Conservation (phyloP, 1,139 yeast genomes). For the Pichia cactophila region DNA sequence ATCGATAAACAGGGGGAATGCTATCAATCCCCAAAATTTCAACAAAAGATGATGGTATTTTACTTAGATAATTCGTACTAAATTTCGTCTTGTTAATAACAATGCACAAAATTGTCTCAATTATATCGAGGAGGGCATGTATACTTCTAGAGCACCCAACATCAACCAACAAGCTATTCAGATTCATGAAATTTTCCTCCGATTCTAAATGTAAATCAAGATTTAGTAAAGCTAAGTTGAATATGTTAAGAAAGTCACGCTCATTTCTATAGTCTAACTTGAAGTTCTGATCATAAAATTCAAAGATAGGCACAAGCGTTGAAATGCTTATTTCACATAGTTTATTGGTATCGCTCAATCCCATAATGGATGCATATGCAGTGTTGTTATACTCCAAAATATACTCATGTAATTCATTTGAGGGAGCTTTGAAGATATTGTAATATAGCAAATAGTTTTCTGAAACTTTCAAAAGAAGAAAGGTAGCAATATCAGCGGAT, state of each 20-base stretch:
- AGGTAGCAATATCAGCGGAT: constrained; percentile 9
- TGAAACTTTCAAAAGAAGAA: constrained; percentile 5
- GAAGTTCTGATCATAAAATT: constrained; percentile 33
- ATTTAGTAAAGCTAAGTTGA: constrained; percentile 24
- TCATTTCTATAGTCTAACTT: constrained; percentile 28
- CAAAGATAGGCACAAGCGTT: constrained; percentile 25
- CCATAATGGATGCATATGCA: constrained; percentile 8
- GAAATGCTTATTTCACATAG: constrained; percentile 3
- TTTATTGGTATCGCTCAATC: constrained; percentile 3
- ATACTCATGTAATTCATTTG: background rate
- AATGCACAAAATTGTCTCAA: constrained; percentile 20
- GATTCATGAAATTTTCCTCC: constrained; percentile 15
- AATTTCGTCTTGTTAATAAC: constrained; percentile 19
- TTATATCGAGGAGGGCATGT: constrained; percentile 22
- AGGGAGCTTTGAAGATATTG: constrained; percentile 6
- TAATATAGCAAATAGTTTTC: constrained; percentile 6
- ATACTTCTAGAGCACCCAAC: constrained; percentile 25
- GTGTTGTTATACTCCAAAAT: constrained; percentile 8
- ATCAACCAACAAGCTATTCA: constrained; percentile 20
- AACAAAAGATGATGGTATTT: constrained; percentile 13
- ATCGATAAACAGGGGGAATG: constrained; percentile 34
- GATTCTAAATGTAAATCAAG: constrained; percentile 17
- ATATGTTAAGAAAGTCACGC: constrained; percentile 24
- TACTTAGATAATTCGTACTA: constrained; percentile 9
- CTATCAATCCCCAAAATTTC: constrained; percentile 19